phyloP scores from a whole-genome alignment of 2,329 filamentous ascomycete species.

The Fusarium protoensiforme region DNA sequence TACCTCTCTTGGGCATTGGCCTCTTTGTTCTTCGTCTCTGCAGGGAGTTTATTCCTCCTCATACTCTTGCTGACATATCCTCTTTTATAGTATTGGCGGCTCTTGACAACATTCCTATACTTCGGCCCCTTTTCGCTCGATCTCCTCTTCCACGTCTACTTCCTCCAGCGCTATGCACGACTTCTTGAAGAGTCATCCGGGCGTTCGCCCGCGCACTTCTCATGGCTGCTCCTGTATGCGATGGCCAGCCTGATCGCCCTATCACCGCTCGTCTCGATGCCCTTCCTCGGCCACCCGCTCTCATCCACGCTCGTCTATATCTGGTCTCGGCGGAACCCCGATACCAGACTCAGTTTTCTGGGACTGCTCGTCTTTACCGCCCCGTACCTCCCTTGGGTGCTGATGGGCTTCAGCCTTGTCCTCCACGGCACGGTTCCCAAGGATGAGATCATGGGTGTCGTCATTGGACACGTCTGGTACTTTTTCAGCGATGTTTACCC shows the following conservation, averaged over 20 bases:
- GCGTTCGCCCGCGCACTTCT: conserved; percentile 90
- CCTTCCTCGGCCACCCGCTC: conserved; percentile 92
- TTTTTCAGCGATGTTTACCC: conserved; percentile 98
- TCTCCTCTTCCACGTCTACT: conserved; percentile 97
- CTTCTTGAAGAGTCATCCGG: conserved; percentile 96
- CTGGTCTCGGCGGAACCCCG: conserved; percentile 94
- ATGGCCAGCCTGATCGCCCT: conserved; percentile 82
- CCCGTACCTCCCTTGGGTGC: conserved; percentile 94
- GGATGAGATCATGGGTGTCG: conserved; percentile 94
- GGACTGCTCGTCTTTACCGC: conserved; percentile 92
- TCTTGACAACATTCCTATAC: conserved; percentile 97
- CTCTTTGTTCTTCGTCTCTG: background rate
- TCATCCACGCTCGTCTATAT: conserved; percentile 97
- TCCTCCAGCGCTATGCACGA: conserved; percentile 94
- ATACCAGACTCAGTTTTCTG: conserved; percentile 88
- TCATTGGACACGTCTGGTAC: conserved; percentile 97
- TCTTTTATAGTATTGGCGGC: conserved; percentile 87
- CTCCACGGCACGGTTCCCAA: conserved; percentile 91
- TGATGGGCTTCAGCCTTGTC: conserved; percentile 93
- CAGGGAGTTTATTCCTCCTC: background rate
- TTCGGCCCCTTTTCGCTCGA: conserved; percentile 95
- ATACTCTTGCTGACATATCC: conserved; percentile 22
- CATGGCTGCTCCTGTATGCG: conserved; percentile 91
- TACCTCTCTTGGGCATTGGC: background rate
- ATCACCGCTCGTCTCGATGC: conserved; percentile 89